Evolutionary conservation across 2,329 filamentous ascomycete species (phyloP).

Genomic region (Nemania sp.): DNA sequence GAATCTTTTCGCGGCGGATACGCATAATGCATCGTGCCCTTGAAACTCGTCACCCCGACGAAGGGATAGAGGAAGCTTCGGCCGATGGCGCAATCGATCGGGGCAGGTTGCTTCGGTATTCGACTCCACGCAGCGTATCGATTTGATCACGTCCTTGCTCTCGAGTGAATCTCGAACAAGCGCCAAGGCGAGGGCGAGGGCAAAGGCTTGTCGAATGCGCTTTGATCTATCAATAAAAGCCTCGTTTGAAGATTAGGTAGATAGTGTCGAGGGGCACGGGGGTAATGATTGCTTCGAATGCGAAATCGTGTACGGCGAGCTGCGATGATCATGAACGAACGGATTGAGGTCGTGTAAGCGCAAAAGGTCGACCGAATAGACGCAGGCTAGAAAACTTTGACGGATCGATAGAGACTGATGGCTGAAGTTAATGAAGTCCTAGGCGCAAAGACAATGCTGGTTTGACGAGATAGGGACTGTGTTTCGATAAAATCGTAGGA

Average conservation of each 20-base stretch:
- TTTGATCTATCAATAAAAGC: background rate
- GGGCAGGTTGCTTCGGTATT: constrained; percentile 6
- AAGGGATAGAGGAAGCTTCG: background rate
- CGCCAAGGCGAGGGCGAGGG: constrained; percentile 1
- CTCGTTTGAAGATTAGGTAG: background rate
- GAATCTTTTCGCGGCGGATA: constrained; percentile 84
- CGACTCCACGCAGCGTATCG: constrained; percentile 2
- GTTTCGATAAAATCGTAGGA: constrained; percentile 8
- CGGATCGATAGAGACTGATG: background rate
- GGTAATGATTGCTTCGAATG: constrained; percentile 1
- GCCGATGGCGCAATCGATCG: background rate
- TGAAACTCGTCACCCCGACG: constrained; percentile 6
- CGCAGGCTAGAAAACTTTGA: background rate
- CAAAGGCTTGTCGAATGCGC: background rate
- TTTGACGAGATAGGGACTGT: constrained; percentile 1
- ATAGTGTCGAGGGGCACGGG: constrained; percentile 4
- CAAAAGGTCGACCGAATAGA: background rate
- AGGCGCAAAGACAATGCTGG: constrained; percentile 1
- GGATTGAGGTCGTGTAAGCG: background rate
- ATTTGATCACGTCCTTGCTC: background rate
- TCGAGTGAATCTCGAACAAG: constrained; percentile 5
- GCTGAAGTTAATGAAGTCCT: background rate
- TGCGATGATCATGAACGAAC: constrained; percentile 5
- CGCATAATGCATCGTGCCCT: constrained; percentile 77
- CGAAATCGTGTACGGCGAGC: background rate